Evolutionary conservation across 495 filamentous ascomycete genomes (phyloP), one percentile per base, ranked within the genome.

Genomic region (Trichoderma reesei): DNA sequence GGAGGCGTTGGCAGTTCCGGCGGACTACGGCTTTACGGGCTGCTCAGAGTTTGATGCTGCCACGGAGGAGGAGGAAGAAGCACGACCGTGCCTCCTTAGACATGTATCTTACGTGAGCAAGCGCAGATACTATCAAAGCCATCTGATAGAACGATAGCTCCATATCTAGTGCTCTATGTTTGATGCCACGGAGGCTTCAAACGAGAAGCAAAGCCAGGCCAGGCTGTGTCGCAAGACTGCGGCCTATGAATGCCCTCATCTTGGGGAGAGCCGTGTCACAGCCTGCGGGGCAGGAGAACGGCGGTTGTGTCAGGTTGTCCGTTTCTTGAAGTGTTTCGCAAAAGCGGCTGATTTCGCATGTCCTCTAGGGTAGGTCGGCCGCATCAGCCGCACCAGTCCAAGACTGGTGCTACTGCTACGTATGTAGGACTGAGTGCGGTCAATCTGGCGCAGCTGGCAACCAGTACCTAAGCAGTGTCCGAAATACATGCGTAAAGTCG

Each of bases 101-200:
- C n/a, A n/a, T n/a, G n/a, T n/a, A n/a, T n/a, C n/a, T 48, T 48
- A 48, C 44, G 44, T 48, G 44, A 48, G 44, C 44, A 48, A n/a
- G 13, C 8, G 13, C 16, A 18, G 16, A 5, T 48, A 48, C 41
- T 44, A 44, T 11, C 39, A 41, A 11, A 10, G 37, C 37, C 37
- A 39, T 39, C 37, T 39, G 37, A 39, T 39, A 39, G 10, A 39
- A 39, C 37, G 37, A n/a, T 10, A 10, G 37, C 37, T 10, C 37
- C 37, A 39, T 39, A 5, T 10, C 37, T 39, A 39, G n/a, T n/a
- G n/a, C n/a, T n/a, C n/a, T n/a, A n/a, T n/a, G n/a, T n/a, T n/a
- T n/a, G n/a, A n/a, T n/a, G n/a, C n/a, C n/a, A n/a, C n/a, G n/a
- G n/a, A n/a, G n/a, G n/a, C n/a, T n/a, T n/a, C n/a, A 4, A 39